A percentile compares a stretch with the other conserved stretches of the same genome.
Evolutionary conservation across 73 alveolate genomes (phyloP).

Genomic region (Symbiodinium pilosum): DNA sequence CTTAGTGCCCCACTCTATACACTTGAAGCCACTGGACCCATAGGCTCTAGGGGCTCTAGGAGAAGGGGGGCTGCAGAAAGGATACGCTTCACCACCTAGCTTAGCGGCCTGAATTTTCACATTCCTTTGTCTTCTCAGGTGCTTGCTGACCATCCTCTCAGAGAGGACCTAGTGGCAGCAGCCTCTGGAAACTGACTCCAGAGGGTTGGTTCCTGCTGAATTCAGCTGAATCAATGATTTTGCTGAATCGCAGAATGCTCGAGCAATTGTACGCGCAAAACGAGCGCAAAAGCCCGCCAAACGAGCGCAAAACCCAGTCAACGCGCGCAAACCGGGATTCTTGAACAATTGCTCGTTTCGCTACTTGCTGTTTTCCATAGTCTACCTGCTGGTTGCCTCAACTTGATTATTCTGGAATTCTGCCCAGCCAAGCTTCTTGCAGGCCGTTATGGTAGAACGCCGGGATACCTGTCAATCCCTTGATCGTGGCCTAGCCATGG

Average conservation of each 20-base stretch:
- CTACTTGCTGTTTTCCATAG: not conserved
- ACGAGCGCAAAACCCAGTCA: conserved; percentile 47
- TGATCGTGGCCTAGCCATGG: not conserved
- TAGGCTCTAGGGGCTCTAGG: too few species aligned
- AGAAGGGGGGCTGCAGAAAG: too few species aligned
- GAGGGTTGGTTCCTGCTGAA: too few species aligned
- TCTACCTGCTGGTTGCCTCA: not conserved
- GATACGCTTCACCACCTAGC: too few species aligned
- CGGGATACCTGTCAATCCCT: not conserved
- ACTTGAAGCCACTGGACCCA: too few species aligned
- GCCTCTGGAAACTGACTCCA: too few species aligned
- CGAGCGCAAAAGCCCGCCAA: conserved; percentile 35
- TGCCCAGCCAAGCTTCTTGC: not conserved
- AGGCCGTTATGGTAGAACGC: not conserved
- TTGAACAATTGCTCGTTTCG: not conserved
- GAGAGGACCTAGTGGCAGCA: not conserved
- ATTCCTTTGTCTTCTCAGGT: too few species aligned
- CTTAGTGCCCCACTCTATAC: too few species aligned
- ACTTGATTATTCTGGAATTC: too few species aligned
- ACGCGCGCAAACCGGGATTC: conserved; percentile 55
- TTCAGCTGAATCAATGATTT: too few species aligned
- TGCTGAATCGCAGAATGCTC: not conserved
- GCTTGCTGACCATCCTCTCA: not conserved
- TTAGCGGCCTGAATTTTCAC: too few species aligned
- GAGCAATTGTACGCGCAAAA: conserved; percentile 26